Evolutionary conservation across 2,329 filamentous ascomycete genomes (phyloP), one percentile per base, ranked within the genome.

Genomic region (Emmonsiellopsis sp.): DNA sequence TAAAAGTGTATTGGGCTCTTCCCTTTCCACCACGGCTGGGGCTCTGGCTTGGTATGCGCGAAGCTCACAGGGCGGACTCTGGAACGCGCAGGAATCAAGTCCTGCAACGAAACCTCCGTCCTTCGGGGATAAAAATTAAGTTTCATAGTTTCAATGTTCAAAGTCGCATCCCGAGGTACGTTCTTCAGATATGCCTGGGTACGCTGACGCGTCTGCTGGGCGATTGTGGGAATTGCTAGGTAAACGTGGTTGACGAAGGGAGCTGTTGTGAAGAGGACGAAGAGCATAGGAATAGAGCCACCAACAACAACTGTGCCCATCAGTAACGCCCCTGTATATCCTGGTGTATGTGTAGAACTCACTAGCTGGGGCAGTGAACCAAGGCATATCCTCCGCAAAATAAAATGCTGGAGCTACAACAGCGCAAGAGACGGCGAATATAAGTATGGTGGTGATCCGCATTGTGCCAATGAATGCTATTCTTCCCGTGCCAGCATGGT

Each of bases 211-310:
- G 84, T 86, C 40, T 75, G 69, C 44, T 86, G 81, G 13, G 85
- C 86, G 59, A 79, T 79, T 0, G 74, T 66, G 0, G 89, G 89
- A 1, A 91, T 75, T 20, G 80, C 79, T 49, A 93, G 72, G 67
- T 87, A 82, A 55, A 93, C 77, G 63, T 84, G 83, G 41, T 83
- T 82, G 7, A 92, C 86, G 63, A 86, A 87, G 2, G 88, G 86
- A 0, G 81, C 76, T 1, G 84, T 82, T 46, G 79, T 79, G 66
- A 83, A 85, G 37, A 79, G 74, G 20, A 89, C 76, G 62, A 84
- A 81, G 37, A 81, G 54, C 61, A 89, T 72, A 2, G 88, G 88
- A 7, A 86, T 68, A 38, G 84, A 66, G 60, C 85, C 82, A 57
- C 78, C 81, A 50, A 80, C 62, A 47, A 79, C 70, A 54, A 83